Evolutionary conservation across 306 rosid genomes (phyloP).

Genomic region (Fragaria nilgerrensis): DNA sequence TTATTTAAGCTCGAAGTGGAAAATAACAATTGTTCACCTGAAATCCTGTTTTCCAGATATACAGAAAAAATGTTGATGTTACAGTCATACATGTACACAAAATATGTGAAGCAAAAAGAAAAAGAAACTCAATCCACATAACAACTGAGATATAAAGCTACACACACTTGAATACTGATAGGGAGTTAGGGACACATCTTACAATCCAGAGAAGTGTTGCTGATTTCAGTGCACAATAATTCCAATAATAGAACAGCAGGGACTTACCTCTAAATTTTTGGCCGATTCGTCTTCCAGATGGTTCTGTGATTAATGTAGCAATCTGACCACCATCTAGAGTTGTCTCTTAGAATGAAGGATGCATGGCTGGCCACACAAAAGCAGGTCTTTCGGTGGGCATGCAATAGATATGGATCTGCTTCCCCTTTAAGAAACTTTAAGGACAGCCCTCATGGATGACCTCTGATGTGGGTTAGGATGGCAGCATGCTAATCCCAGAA

Average conservation of each 20-base stretch:
- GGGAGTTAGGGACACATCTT: not conserved
- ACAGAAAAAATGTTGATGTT: no score
- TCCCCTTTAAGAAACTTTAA: conserved; percentile 55
- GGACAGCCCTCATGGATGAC: conserved; percentile 55
- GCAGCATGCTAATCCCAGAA: conserved; percentile 42
- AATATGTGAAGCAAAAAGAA: not conserved
- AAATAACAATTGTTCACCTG: no score
- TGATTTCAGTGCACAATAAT: not conserved
- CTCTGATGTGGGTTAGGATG: conserved; percentile 70
- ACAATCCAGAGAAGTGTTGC: not conserved
- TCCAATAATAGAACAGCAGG: not conserved
- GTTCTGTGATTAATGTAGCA: not conserved
- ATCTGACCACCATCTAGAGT: conserved; percentile 17
- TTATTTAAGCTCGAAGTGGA: no score
- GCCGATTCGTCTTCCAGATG: conserved; percentile 41
- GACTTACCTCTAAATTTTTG: not conserved
- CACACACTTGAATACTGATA: not conserved
- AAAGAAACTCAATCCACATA: not conserved
- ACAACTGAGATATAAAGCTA: no score
- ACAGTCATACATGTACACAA: not conserved
- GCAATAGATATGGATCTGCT: conserved; percentile 38
- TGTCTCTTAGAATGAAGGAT: conserved; percentile 37
- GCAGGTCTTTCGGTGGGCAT: conserved; percentile 55
- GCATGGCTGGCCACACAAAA: conserved; percentile 69
- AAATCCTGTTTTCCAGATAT: no score